A percentile compares a stretch with the other conserved stretches of the same genome.
These are phyloP conservation scores for Thelephora ganbajun DNA, from an alignment of 768 basidiomycete genomes.

Conservation along the genomic window DNA sequence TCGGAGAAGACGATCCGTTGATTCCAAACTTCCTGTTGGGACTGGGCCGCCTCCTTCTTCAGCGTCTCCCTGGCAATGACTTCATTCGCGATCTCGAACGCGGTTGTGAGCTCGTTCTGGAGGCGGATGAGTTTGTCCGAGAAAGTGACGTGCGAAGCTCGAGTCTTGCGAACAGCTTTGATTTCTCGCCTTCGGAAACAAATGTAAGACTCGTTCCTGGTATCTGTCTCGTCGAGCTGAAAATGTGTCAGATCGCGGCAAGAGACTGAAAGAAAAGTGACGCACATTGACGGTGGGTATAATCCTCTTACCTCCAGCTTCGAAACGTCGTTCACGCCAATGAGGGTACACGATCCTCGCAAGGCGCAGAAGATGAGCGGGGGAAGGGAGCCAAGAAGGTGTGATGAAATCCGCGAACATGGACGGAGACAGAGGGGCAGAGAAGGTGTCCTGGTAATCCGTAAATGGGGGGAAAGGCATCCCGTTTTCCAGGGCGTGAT, in stretches of 20 bases:
- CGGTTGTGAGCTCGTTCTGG: slow-evolving; percentile 57
- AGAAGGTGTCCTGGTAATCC: slow-evolving; percentile 59
- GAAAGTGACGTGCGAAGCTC: slow-evolving; percentile 78
- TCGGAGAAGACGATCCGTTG: slow-evolving; percentile 62
- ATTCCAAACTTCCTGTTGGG: slow-evolving; percentile 63
- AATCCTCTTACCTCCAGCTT: slow-evolving; percentile 71
- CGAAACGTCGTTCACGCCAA: slow-evolving; percentile 77
- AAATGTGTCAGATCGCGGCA: slow-evolving; percentile 4
- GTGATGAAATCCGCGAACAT: slow-evolving; percentile 56
- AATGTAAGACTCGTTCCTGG: slow-evolving; percentile 84
- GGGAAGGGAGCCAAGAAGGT: slow-evolving; percentile 56
- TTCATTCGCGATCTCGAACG: slow-evolving; percentile 57
- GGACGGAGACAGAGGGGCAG: slow-evolving; percentile 39
- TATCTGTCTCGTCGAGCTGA: slow-evolving; percentile 82
- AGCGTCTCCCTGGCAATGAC: slow-evolving; percentile 59
- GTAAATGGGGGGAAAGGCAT: slow-evolving; percentile 60
- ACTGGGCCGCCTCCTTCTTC: slow-evolving; percentile 53
- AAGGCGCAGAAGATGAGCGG: slow-evolving; percentile 47
- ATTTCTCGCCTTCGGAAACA: slow-evolving; percentile 94
- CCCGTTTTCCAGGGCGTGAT: slow-evolving; percentile 58
- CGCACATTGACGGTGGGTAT: slow-evolving; percentile 81
- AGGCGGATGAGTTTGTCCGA: slow-evolving; percentile 82
- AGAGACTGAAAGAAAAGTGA: slow-evolving; percentile 3
- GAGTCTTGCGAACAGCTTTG: slow-evolving; percentile 88
- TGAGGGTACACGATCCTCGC: slow-evolving; percentile 72